Evolutionary conservation across 805 yeast species (phyloP), one percentile per base, ranked within the genome.

Genomic region (Priceomyces melissophilus): DNA sequence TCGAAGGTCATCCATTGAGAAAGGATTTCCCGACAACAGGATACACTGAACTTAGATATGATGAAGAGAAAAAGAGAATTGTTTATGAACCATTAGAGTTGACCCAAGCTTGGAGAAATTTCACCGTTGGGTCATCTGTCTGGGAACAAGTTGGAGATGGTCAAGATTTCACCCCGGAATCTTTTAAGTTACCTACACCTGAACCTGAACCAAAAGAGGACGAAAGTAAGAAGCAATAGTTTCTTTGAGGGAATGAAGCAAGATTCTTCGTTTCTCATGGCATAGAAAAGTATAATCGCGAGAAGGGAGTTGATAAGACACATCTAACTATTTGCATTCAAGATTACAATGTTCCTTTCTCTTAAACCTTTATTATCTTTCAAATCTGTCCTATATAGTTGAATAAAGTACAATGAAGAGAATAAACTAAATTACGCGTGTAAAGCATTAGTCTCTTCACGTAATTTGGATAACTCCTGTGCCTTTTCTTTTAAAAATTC

Each of bases 141-240:
- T 87, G 95, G 93, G 95, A 87, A 63, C 95, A 84, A 52, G 91
- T 87, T 52, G 96, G 96, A 43, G 84, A 82, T 13, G 96, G 96
- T 55, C 73, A 78, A 46, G 95, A 87, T 61, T 79, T 74, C 50
- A 80, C 91, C 16, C 96, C 96, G 5, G 89, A 82, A 47, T 65
- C 78, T 31, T 87, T 87, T 75, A 82, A 82, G 62, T 78, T 87
- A 56, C 96, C 96, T 39, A 75, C 81, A 37, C 95, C 95, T 25
- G 79, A 78, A 63, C 87, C 88, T 9, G 95, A 84, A 62, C 81
- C 84, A 28, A 58, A 59, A 48, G 55, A 57, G 41, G 66, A 60
- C 47, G 55, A 48, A 20, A 67, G 61, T 35, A 67, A 69, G 56
- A 58, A 63, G 53, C 54, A 52, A 30, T 27, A 35, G 27, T 25